Percentiles rank a stretch among this genome's conserved stretches.
These are phyloP conservation scores for Chlamydomonas incerta DNA, from an alignment of 139 green algal species.

Conservation along the genomic window DNA sequence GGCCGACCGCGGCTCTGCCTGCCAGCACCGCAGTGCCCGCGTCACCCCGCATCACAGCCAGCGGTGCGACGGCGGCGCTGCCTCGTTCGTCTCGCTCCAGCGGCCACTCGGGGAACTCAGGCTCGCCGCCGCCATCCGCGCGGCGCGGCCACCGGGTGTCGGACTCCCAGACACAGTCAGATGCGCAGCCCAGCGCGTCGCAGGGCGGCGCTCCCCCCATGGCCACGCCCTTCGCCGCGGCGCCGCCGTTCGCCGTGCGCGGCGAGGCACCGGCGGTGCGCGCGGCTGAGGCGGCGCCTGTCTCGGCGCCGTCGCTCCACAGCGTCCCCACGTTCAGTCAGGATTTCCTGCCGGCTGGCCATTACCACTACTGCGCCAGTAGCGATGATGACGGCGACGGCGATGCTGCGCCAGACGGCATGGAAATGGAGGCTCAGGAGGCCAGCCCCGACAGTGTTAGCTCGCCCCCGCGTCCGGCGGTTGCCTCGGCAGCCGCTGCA, in stretches of 20 bases:
- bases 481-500: too few relatives aligned
- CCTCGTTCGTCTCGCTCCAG: too few relatives aligned
- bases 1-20: background rate
- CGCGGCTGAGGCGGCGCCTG: too few relatives aligned
- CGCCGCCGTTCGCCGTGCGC: background rate
- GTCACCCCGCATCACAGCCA: background rate
- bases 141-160: too few relatives aligned
- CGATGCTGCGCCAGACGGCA: background rate
- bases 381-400: background rate
- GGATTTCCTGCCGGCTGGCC: too few relatives aligned
- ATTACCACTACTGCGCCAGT: too few relatives aligned
- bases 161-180: too few relatives aligned
- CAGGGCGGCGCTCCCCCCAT: background rate
- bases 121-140: too few relatives aligned
- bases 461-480: too few relatives aligned
- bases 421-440: background rate
- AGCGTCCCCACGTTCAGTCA: conserved; percentile 10
- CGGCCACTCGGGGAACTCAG: too few relatives aligned
- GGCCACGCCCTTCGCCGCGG: conserved; percentile 4
- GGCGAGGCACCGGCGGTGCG: background rate
- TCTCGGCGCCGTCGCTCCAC: background rate
- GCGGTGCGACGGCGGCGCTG: too few relatives aligned
- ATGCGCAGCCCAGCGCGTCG: background rate
- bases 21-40: background rate
- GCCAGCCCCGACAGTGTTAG: too few relatives aligned